Conservation (phyloP, 495 filamentous ascomycete genomes). For the Aspergillus avenaceus region DNA sequence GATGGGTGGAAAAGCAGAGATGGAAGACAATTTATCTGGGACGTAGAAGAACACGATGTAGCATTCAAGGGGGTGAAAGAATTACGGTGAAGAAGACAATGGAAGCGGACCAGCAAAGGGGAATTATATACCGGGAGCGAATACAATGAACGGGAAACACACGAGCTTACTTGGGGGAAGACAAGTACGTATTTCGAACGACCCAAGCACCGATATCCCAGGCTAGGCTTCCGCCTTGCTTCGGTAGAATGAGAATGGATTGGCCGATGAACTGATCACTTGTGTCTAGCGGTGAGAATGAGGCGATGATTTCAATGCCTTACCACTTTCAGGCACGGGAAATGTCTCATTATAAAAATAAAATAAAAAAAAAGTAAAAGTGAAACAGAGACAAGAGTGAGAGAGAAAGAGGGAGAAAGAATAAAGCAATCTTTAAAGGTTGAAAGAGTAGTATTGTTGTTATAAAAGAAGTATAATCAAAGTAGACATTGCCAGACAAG, state of each 20-base stretch:
- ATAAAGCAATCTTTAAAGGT: neutral
- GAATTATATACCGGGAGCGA: neutral
- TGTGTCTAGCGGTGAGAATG: neutral
- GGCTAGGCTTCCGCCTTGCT: neutral
- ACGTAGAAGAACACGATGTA: neutral
- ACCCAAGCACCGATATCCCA: neutral
- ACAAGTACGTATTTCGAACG: neutral
- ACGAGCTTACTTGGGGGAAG: neutral
- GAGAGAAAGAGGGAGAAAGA: neutral
- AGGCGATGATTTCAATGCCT: neutral
- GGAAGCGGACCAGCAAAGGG: neutral
- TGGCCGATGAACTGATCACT: neutral
- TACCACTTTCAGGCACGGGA: neutral
- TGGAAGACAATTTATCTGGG: neutral
- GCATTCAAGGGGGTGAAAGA: neutral
- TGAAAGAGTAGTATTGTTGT: too few species aligned
- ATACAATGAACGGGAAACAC: neutral
- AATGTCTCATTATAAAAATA: too few species aligned
- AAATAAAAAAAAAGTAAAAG: neutral
- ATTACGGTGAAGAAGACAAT: neutral
- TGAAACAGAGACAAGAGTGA: neutral
- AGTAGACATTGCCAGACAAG: neutral
- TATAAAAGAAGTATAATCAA: neutral
- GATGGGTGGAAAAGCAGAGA: neutral
- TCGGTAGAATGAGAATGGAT: neutral